Conservation (phyloP, 2,329 filamentous ascomycete genomes). For the Leptographium procerum region DNA sequence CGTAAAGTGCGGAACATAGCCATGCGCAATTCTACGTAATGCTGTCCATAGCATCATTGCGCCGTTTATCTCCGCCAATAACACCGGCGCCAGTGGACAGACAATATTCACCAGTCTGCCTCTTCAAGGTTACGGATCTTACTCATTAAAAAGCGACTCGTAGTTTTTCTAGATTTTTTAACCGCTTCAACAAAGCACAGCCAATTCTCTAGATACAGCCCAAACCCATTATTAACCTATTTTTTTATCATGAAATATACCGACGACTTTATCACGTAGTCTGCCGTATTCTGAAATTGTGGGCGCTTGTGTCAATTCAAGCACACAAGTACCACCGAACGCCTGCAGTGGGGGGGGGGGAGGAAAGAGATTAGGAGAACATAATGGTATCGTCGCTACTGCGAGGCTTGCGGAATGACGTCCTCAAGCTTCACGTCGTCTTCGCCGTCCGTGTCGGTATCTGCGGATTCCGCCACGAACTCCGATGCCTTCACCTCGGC, state of each 20-base stretch:
- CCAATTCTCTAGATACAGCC: not conserved
- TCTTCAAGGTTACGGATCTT: too few relatives aligned
- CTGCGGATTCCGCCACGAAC: conserved; percentile 28
- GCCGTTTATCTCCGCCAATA: not conserved
- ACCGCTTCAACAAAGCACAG: not conserved
- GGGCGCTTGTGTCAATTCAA: not conserved
- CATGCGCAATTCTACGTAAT: not conserved
- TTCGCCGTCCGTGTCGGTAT: conserved; percentile 46
- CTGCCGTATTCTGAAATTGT: not conserved
- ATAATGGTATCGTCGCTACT: not conserved
- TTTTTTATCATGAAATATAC: not conserved
- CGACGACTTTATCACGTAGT: not conserved
- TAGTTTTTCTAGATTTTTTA: not conserved
- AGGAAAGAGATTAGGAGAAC: not conserved
- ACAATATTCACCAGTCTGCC: not conserved
- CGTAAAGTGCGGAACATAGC: not conserved
- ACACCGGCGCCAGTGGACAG: not conserved
- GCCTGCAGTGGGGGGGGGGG: not conserved
- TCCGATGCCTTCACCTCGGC: conserved; percentile 39
- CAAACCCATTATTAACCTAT: not conserved
- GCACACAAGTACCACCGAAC: not conserved
- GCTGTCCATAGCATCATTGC: not conserved
- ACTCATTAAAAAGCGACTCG: not conserved
- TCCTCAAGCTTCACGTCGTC: conserved; percentile 71
- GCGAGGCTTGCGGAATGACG: conserved; percentile 31